These are phyloP conservation scores for Cryptococcus maquisensis DNA, from an alignment of 1,284 basidiomycete genomes.

Conservation along the genomic window DNA sequence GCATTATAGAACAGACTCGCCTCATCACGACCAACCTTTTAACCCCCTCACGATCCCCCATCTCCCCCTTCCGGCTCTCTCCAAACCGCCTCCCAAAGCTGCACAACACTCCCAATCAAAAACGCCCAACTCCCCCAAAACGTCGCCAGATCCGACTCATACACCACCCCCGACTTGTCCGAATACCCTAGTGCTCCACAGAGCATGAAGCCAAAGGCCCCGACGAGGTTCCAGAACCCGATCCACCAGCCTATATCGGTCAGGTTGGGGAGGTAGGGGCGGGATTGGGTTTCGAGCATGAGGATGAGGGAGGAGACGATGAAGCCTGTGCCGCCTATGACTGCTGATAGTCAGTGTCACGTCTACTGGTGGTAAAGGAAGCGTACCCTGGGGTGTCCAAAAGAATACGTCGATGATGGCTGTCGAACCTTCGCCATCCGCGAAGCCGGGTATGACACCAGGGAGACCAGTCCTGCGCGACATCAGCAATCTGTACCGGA, in stretches of 20 bases:
- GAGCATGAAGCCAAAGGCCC: slow-evolving; percentile 57
- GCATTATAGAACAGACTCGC: too few species aligned
- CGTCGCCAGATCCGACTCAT: slow-evolving; percentile 56
- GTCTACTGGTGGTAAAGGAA: neutral
- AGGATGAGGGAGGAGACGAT: slow-evolving; percentile 55
- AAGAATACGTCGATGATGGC: slow-evolving; percentile 47
- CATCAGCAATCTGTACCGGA: neutral
- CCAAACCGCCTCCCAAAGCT: slow-evolving; percentile 49
- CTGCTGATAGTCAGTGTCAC: slow-evolving; percentile 42
- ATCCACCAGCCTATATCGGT: slow-evolving; percentile 56
- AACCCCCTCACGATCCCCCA: neutral
- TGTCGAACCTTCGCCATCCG: slow-evolving; percentile 33
- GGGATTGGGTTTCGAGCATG: slow-evolving; percentile 58
- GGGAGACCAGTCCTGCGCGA: slow-evolving; percentile 53
- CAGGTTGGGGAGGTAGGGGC: slow-evolving; percentile 52
- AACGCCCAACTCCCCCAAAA: slow-evolving; percentile 64
- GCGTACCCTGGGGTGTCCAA: slow-evolving; percentile 52
- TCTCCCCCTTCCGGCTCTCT: slow-evolving; percentile 14
- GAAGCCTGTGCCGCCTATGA: slow-evolving; percentile 59
- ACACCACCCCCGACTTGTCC: slow-evolving; percentile 46
- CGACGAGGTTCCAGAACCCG: slow-evolving; percentile 58
- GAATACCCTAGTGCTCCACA: slow-evolving; percentile 58
- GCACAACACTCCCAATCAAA: slow-evolving; percentile 57
- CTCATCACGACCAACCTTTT: too few species aligned
- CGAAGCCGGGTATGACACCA: slow-evolving; percentile 51